Evolutionary conservation across 331 rosid species (phyloP), one percentile per base, ranked within the genome.

Genomic region (Acacia concinna): DNA sequence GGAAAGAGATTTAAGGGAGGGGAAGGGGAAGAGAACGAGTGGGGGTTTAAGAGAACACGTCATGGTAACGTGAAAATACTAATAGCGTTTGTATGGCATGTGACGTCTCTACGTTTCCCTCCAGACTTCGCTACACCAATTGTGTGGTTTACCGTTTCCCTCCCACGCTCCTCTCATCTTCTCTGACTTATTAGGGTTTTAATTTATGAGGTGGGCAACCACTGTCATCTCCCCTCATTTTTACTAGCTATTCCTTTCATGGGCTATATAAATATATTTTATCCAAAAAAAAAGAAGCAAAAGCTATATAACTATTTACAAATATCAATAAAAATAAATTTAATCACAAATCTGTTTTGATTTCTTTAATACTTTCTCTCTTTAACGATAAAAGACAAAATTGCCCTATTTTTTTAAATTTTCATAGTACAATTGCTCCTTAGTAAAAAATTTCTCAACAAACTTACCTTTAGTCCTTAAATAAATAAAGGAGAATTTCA

Each of bases 41-140:
- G 79, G 64, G 86, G 81, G 49, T 68, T 73, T 80, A 40, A 51
- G 62, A 43, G 40, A 31, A 86, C 89, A 86, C 89, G 89, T 83
- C 82, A 60, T 60, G 67, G 37, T 0, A 30, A 27, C n/a, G 8
- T 43, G 68, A 13, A 8, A 38, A 40, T n/a, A n/a, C n/a, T n/a
- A n/a, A n/a, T 21, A 72, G 83, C 0, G 15, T 78, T 68, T 83
- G 89, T 80, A 83, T 83, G 85, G 85, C 46, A 63, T 31, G 21
- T 34, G 63, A 68, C 23, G 25, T 46, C 65, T 77, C 85, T 83
- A 86, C 89, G 85, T 68, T 18, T 68, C 17, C 6, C 6, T 5
- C 46, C 46, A 40, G 3, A 72, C 71, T 75, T 75, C 46, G 65
- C 69, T 66, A 28, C 49, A 59, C 5, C 11, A 40, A 28, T 80